Conservation (phyloP, 202 grass and related monocot species). For the Saccharum hybrid region DNA sequence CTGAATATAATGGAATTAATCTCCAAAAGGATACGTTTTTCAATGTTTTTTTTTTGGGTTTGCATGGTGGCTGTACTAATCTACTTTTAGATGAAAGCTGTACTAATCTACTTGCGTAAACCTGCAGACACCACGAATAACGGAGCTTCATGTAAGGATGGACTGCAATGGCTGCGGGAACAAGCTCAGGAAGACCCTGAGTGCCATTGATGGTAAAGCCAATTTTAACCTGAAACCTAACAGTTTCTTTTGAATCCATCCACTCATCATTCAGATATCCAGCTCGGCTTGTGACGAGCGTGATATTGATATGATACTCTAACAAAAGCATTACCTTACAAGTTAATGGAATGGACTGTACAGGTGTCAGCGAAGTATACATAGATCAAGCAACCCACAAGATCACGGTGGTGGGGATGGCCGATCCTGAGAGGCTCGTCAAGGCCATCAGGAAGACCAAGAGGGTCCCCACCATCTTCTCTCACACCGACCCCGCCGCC, state of each 20-base stretch:
- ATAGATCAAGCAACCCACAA: slow-evolving; percentile 73
- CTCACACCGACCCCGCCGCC: slow-evolving; percentile 50
- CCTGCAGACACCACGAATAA: slow-evolving; percentile 65
- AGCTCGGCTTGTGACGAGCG: background rate
- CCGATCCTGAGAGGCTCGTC: slow-evolving; percentile 67
- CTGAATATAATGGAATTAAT: slow-evolving; percentile 4
- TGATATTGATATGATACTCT: background rate
- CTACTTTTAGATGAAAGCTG: background rate
- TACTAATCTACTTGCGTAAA: slow-evolving; percentile 24
- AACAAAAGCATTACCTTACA: slow-evolving; percentile 8
- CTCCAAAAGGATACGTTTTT: background rate
- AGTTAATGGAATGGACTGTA: slow-evolving; percentile 27
- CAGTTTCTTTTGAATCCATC: background rate
- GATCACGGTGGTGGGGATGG: slow-evolving; percentile 72
- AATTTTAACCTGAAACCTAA: slow-evolving; percentile 9
- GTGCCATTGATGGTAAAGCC: slow-evolving; percentile 61
- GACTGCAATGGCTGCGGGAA: slow-evolving; percentile 81
- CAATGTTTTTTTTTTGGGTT: background rate
- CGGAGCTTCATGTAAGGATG: slow-evolving; percentile 85
- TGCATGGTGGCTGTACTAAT: too few species aligned
- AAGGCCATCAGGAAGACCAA: slow-evolving; percentile 87
- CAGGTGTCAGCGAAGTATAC: slow-evolving; percentile 70
- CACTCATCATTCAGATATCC: background rate
- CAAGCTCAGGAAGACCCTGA: slow-evolving; percentile 70
- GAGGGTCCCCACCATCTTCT: slow-evolving; percentile 68